Percentiles rank a stretch among this genome's conserved stretches.
Evolutionary conservation across 1,284 basidiomycete genomes (phyloP).

Genomic region (Meripilus lineatus): DNA sequence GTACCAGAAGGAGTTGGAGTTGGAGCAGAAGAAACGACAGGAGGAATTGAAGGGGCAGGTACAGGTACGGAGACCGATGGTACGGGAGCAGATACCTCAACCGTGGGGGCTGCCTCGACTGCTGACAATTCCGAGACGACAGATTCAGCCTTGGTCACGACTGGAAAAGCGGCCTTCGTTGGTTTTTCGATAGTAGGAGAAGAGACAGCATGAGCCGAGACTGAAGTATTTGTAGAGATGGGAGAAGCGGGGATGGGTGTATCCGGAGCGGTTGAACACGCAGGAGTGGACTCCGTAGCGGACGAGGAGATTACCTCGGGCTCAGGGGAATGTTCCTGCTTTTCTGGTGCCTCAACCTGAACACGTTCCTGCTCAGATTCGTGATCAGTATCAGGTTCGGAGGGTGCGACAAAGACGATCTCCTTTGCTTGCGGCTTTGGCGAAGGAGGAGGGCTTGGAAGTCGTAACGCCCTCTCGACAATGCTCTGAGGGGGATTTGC

Average conservation of each 20-base stretch:
- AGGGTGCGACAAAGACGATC: slow-evolving; percentile 1
- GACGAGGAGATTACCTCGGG: slow-evolving; percentile 25
- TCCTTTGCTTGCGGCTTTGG: slow-evolving; percentile 14
- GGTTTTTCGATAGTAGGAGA: slow-evolving; percentile 18
- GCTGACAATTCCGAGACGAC: slow-evolving; percentile 3
- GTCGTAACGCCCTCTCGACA: slow-evolving; percentile 45
- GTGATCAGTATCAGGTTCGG: not conserved
- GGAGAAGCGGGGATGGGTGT: slow-evolving; percentile 53
- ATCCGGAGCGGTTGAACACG: slow-evolving; percentile 37
- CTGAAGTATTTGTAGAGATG: slow-evolving; percentile 53
- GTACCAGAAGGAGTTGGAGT: too few species aligned
- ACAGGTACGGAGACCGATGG: slow-evolving; percentile 9
- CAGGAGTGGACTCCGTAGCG: slow-evolving; percentile 34
- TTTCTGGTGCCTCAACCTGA: not conserved
- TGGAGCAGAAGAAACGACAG: not conserved
- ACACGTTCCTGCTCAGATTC: not conserved
- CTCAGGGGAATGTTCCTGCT: slow-evolving; percentile 13
- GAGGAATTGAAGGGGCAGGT: not conserved
- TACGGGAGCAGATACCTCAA: slow-evolving; percentile 8
- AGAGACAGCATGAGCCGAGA: slow-evolving; percentile 36
- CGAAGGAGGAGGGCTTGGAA: slow-evolving; percentile 42
- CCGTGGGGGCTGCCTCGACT: not conserved
- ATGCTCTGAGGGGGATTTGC: slow-evolving; percentile 56
- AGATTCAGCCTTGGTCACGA: slow-evolving; percentile 12
- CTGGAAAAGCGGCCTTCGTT: slow-evolving; percentile 15